phyloP scores from a whole-genome alignment of 2,329 filamentous ascomycete species.

The Cladosporium sp. region DNA sequence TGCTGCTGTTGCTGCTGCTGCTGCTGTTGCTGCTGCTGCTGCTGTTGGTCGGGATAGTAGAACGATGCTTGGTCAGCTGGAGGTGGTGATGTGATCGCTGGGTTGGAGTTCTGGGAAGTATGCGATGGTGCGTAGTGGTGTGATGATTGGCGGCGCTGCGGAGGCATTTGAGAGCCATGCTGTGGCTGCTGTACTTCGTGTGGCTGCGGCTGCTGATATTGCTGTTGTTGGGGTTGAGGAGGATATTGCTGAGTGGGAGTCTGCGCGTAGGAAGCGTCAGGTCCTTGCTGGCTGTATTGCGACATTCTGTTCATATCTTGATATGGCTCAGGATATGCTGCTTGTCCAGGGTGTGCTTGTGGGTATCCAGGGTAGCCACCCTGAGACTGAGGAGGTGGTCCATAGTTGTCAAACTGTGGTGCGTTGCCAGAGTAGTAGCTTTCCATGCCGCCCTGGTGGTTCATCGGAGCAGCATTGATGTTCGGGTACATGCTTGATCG shows the following conservation, averaged over 20 bases:
- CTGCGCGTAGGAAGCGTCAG: conserved; percentile 31
- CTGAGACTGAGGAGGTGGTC: conserved; percentile 43
- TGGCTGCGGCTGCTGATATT: conserved; percentile 30
- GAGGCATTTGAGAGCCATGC: conserved; percentile 21
- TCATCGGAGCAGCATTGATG: conserved; percentile 54
- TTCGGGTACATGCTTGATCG: conserved; percentile 69
- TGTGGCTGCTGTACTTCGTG: conserved; percentile 22
- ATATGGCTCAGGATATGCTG: conserved; percentile 39
- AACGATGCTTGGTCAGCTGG: conserved; percentile 55
- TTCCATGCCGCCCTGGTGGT: conserved; percentile 59
- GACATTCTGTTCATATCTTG: conserved; percentile 31
- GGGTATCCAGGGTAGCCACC: conserved; percentile 54
- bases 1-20: conserved; percentile 25
- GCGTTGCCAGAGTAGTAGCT: conserved; percentile 77
- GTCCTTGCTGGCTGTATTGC: conserved; percentile 37
- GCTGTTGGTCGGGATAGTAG: conserved; percentile 57
- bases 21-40: conserved; percentile 31
- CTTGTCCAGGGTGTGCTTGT: conserved; percentile 42
- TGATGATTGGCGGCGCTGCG: conserved; percentile 34
- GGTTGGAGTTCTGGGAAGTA: conserved; percentile 31
- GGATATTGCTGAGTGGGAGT: conserved; percentile 37
- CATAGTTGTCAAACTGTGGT: conserved; percentile 49
- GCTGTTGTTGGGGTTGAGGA: conserved; percentile 33
- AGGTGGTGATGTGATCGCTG: conserved; percentile 29
- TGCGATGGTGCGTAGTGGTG: conserved; percentile 37